Conservation (phyloP, 139 green algal genomes). For the Tetradesmus lagerheimii region DNA sequence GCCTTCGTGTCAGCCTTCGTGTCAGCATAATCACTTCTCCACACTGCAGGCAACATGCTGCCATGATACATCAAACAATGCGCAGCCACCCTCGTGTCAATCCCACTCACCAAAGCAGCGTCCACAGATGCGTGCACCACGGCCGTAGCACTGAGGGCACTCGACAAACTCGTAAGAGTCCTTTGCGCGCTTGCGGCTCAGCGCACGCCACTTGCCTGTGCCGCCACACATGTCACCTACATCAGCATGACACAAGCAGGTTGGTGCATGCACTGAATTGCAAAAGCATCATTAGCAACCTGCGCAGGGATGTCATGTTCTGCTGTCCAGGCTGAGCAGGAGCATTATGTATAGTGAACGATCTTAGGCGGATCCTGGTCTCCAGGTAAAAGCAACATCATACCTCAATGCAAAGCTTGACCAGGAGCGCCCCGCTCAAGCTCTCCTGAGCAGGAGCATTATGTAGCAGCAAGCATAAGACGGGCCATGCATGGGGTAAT, state of each 20-base stretch:
- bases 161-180: conserved; percentile 99
- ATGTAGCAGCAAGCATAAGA: no score
- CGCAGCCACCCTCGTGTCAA: not conserved
- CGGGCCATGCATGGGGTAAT: no score
- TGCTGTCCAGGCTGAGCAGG: no score
- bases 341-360: no score
- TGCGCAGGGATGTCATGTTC: no score
- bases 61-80: not conserved
- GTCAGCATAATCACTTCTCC: not conserved
- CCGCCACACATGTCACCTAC: conserved; percentile 98
- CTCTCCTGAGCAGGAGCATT: no score
- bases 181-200: conserved; percentile 93
- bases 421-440: no score
- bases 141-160: conserved; percentile 97
- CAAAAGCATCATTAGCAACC: no score
- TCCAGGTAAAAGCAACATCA: no score
- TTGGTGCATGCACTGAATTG: no score
- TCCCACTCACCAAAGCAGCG: conserved; percentile 87
- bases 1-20: not conserved
- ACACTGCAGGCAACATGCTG: not conserved
- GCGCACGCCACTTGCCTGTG: conserved; percentile 97
- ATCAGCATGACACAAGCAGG: not conserved
- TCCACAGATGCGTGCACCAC: conserved; percentile 92
- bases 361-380: no score
- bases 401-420: no score